These are phyloP conservation scores for Xanthoparmelia taractica DNA, from an alignment of 495 filamentous ascomycete genomes.

Conservation along the genomic window DNA sequence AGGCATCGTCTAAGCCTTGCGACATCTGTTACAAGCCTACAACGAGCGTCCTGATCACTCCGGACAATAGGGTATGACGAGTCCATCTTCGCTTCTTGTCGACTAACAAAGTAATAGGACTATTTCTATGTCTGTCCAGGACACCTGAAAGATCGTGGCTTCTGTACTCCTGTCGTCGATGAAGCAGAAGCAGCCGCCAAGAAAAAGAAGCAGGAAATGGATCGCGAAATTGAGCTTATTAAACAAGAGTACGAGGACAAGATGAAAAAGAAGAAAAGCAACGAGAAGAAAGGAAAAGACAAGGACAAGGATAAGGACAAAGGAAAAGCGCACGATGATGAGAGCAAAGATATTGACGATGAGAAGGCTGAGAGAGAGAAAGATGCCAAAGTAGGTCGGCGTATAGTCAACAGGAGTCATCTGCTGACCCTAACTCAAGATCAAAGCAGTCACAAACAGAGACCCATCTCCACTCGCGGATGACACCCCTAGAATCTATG, in stretches of 20 bases:
- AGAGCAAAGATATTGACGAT: conserved; percentile 38
- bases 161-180: conserved; percentile 73
- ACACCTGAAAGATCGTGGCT: conserved; percentile 77
- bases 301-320: conserved; percentile 26
- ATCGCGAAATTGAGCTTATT: conserved; percentile 66
- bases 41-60: conserved; percentile 77
- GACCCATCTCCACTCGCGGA: conserved; percentile 33
- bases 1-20: conserved; percentile 72
- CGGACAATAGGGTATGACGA: conserved; percentile 71
- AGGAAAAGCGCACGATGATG: conserved; percentile 37
- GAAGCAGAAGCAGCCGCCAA: conserved; percentile 63
- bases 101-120: conserved; percentile 49
- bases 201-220: conserved; percentile 57
- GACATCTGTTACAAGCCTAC: conserved; percentile 87
- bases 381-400: conserved; percentile 41
- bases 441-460: conserved; percentile 27
- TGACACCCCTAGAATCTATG: conserved; percentile 65
- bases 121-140: conserved; percentile 86
- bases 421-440: conserved; percentile 19
- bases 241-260: conserved; percentile 77
- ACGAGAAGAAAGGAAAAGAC: conserved; percentile 38
- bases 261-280: conserved; percentile 57
- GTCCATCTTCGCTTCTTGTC: not conserved
- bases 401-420: not conserved
- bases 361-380: conserved; percentile 50